Evolutionary conservation across 2,329 filamentous ascomycete genomes (phyloP).

Genomic region (Diaporthe sp.): DNA sequence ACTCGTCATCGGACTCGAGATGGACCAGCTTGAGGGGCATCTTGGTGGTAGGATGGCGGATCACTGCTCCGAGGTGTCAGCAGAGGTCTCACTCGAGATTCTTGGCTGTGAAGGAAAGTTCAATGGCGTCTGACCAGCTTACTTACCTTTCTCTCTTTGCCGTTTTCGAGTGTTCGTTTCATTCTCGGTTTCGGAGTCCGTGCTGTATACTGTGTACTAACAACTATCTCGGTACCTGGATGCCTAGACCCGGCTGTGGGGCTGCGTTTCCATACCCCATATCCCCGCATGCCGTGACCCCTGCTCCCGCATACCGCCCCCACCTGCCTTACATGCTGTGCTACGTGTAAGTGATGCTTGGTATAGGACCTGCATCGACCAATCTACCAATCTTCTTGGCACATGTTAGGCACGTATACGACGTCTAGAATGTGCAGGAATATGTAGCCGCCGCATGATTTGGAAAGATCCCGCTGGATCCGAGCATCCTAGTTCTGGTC

Average conservation of each 20-base stretch:
- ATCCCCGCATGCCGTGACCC: neutral
- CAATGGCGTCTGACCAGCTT: neutral
- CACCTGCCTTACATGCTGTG: neutral
- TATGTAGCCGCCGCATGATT: neutral
- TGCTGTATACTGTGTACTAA: neutral
- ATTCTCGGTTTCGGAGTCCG: neutral
- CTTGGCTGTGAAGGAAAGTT: neutral
- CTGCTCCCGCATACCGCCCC: neutral
- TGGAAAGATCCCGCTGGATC: neutral
- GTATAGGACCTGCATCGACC: neutral
- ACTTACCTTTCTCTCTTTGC: neutral
- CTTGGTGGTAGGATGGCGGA: neutral
- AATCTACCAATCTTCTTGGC: neutral
- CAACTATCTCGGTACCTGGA: neutral
- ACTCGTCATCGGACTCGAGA: slow-evolving; percentile 27
- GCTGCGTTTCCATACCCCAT: neutral
- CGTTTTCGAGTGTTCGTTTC: neutral
- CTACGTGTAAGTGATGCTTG: neutral
- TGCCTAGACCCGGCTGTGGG: neutral
- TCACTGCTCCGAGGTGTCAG: neutral
- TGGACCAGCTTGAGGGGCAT: slow-evolving; percentile 32
- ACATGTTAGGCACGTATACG: too few species aligned
- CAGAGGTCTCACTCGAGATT: too few species aligned
- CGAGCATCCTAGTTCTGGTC: neutral
- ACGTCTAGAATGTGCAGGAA: neutral